Evolutionary conservation across 2,329 filamentous ascomycete species (phyloP).

Genomic region (Phyllosticta ampelicida): DNA sequence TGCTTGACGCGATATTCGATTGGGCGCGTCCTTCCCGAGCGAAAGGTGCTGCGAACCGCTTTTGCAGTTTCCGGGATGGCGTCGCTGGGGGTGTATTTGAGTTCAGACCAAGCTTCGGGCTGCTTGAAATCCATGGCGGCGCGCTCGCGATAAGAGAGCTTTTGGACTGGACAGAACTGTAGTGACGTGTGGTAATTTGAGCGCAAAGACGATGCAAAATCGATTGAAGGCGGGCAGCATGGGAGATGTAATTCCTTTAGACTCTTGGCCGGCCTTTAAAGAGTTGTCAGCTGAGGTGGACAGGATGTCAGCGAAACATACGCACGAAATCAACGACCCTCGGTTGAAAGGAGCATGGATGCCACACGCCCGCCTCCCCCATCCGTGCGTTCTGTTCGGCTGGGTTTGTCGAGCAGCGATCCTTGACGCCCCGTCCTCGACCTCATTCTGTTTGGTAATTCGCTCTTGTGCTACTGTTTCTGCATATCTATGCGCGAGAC

Average conservation of each 20-base stretch:
- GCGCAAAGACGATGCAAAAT: neutral
- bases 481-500: neutral
- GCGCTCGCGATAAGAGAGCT: neutral
- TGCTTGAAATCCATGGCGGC: neutral
- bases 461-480: neutral
- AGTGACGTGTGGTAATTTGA: neutral
- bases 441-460: too few relatives aligned
- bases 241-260: neutral
- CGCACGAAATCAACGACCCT: neutral
- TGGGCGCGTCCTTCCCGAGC: conserved; percentile 69
- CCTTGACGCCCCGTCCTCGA: neutral
- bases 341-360: too few relatives aligned
- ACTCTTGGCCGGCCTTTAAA: neutral
- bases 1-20: conserved; percentile 73
- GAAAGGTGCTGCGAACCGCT: conserved; percentile 57
- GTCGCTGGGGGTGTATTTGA: conserved; percentile 27
- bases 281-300: neutral
- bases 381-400: neutral
- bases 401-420: neutral
- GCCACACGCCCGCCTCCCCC: neutral
- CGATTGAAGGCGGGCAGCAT: neutral
- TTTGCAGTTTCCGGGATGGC: conserved; percentile 28
- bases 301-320: neutral
- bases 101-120: conserved; percentile 18
- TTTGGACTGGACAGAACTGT: neutral